Evolutionary conservation across 2,329 filamentous ascomycete genomes (phyloP).

Genomic region (Aspergillus texensis): DNA sequence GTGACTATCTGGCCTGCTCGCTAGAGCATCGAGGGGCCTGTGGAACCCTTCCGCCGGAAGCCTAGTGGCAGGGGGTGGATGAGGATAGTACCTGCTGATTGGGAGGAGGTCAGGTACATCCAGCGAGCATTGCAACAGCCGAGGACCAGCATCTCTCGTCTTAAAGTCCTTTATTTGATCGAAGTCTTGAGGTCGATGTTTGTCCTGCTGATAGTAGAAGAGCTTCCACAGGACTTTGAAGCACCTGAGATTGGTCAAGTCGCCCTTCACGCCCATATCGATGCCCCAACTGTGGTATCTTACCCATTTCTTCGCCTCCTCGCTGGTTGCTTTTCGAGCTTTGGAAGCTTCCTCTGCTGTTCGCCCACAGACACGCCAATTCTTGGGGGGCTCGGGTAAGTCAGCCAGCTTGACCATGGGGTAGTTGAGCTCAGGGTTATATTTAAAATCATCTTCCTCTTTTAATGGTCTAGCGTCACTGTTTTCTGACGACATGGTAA

Average conservation of each 20-base stretch:
- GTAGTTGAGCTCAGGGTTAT: constrained; percentile 9
- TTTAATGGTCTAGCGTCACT: neutral
- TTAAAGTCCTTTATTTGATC: constrained; percentile 19
- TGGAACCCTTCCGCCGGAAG: constrained; percentile 4
- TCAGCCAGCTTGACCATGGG: constrained; percentile 8
- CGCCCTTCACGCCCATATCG: constrained; percentile 3
- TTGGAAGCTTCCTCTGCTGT: neutral
- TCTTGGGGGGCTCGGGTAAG: constrained; percentile 13
- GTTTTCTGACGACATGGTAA: neutral
- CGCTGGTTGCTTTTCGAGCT: neutral
- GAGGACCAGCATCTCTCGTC: constrained; percentile 33
- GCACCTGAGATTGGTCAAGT: constrained; percentile 5
- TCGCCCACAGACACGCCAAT: neutral
- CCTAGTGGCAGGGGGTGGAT: constrained; percentile 9
- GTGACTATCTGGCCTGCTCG: constrained; percentile 13
- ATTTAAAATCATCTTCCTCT: neutral
- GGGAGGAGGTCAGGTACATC: constrained; percentile 16
- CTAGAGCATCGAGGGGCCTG: constrained; percentile 18
- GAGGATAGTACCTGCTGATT: constrained; percentile 28
- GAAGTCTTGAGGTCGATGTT: constrained; percentile 21
- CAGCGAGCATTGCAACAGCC: constrained; percentile 28
- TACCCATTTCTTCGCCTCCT: constrained; percentile 10
- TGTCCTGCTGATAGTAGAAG: constrained; percentile 27
- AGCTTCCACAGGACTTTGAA: constrained; percentile 25
- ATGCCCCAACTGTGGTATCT: constrained; percentile 33